Percentiles rank a stretch among this genome's conserved stretches.
phyloP scores from a whole-genome alignment of 495 filamentous ascomycete species.

The Annulohypoxylon nitens region DNA sequence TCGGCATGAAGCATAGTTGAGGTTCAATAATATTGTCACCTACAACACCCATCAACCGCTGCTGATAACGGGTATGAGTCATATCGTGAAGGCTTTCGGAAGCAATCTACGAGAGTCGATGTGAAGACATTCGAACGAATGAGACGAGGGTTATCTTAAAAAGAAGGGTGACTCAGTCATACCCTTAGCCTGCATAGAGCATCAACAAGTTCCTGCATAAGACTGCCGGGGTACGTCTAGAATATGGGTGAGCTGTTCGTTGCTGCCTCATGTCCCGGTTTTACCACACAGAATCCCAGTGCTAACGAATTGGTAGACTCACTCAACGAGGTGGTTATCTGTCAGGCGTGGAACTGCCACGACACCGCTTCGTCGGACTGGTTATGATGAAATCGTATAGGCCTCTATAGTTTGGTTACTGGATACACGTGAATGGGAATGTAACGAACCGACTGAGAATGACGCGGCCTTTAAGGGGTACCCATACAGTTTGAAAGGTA shows the following conservation, averaged over 20 bases:
- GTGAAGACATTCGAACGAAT: not conserved
- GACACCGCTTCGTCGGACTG: slow-evolving; percentile 12
- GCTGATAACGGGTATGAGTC: slow-evolving; percentile 14
- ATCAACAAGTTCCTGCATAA: not conserved
- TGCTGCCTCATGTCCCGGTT: not conserved
- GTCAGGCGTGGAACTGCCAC: not conserved
- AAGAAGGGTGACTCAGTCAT: not conserved
- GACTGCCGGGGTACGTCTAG: slow-evolving; percentile 1
- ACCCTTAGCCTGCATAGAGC: not conserved
- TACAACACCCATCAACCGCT: not conserved
- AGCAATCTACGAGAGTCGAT: not conserved
- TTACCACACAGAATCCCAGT: not conserved
- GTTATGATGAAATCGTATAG: not conserved
- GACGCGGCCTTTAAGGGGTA: not conserved
- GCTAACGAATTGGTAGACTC: not conserved
- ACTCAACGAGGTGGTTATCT: not conserved
- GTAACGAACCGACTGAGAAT: not conserved
- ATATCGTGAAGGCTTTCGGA: slow-evolving; percentile 10
- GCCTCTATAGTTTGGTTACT: not conserved
- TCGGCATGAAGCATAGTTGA: slow-evolving; percentile 14
- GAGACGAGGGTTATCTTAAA: not conserved
- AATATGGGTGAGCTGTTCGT: slow-evolving; percentile 1
- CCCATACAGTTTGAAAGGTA: not conserved
- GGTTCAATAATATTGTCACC: slow-evolving; percentile 4
- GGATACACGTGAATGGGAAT: slow-evolving; percentile 4